These are phyloP conservation scores for Tetrapyrgos nigripes DNA, from an alignment of 1,284 basidiomycete species.

Conservation along the genomic window DNA sequence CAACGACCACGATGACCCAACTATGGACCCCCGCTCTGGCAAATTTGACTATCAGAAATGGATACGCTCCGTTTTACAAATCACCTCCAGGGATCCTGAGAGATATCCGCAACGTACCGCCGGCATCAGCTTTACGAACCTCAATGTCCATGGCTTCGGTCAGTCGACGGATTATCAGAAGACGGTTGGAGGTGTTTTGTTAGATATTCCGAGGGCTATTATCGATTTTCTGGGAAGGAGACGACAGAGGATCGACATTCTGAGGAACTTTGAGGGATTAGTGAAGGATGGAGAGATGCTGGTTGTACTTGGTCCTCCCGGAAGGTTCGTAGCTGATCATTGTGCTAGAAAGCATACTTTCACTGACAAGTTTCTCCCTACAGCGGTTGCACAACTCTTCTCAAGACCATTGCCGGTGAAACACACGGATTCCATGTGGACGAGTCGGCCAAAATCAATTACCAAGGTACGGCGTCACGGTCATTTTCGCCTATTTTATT, in stretches of 20 bases:
- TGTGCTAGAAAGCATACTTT: not conserved
- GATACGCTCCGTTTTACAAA: constrained; percentile 35
- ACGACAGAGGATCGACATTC: constrained; percentile 49
- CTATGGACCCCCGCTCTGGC: constrained; percentile 45
- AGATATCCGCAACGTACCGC: constrained; percentile 37
- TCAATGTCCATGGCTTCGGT: constrained; percentile 50
- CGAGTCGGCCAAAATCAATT: constrained; percentile 54
- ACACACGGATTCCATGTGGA: constrained; percentile 51
- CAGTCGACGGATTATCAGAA: constrained; percentile 52
- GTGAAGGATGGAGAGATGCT: constrained; percentile 53
- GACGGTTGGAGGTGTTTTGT: constrained; percentile 47
- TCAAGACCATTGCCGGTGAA: constrained; percentile 61
- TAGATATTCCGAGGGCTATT: constrained; percentile 36
- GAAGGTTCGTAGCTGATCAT: constrained; percentile 22
- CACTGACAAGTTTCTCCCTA: not conserved
- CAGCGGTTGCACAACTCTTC: constrained; percentile 59
- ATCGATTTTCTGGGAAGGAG: constrained; percentile 37
- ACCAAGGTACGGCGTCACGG: constrained; percentile 45
- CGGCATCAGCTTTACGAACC: constrained; percentile 48
- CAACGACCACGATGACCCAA: constrained; percentile 26
- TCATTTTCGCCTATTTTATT: not conserved
- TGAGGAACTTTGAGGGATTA: constrained; percentile 45
- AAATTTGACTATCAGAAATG: constrained; percentile 47
- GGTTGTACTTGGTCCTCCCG: constrained; percentile 59
- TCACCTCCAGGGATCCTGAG: constrained; percentile 34